Base-by-base conservation (phyloP, 202 grass and related monocot genomes). In the Bolboschoenoplectus hybrid region DNA sequence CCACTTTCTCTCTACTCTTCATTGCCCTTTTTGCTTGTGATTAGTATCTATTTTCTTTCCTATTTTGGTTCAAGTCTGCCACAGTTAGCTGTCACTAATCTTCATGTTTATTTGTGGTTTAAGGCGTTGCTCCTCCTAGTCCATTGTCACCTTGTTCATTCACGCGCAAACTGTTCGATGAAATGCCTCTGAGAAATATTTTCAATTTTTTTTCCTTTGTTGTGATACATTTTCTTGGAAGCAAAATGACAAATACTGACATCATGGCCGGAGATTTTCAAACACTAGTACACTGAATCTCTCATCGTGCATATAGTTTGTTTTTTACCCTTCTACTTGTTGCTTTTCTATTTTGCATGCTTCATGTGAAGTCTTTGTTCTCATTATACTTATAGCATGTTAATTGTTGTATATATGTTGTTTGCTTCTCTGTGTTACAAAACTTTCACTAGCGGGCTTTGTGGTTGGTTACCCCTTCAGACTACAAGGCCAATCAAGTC, bases 401-500 rank as follows among this genome's bases (percentile, higher is more conserved):
- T 64, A 62, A 62, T 20, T 64, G 20, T 32, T 47, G 68, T 73
- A 47, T 17, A 51, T 45, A 46, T 51, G 40, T n/a, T 14, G 70
- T 86, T 86, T 81, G 26, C 62, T 47, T 85, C 36, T 66, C 74
- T 87, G 94, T 92, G 86, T 90, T 61, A 67, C 56, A 2, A 81
- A 90, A 66, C 87, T 88, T 83, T 94, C 94, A 55, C 88, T 97
- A 34, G 53, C 45, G 40, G 92, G 92, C 26, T 85, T 97, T 12
- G 74, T 97, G 74, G 92, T 92, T 62, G 90, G 92, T 82, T 97
- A 85, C 80, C 92, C 94, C n/a, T 97, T 94, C 87, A 92, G 72
- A 34, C 86, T 94, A 77, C 85, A 84, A 35, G 90, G n/a, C n/a
- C n/a, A n/a, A n/a, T n/a, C n/a, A n/a, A n/a, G n/a, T n/a, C 41